Conservation (phyloP, 148 eudicot genomes). For the Cornus suecica region DNA sequence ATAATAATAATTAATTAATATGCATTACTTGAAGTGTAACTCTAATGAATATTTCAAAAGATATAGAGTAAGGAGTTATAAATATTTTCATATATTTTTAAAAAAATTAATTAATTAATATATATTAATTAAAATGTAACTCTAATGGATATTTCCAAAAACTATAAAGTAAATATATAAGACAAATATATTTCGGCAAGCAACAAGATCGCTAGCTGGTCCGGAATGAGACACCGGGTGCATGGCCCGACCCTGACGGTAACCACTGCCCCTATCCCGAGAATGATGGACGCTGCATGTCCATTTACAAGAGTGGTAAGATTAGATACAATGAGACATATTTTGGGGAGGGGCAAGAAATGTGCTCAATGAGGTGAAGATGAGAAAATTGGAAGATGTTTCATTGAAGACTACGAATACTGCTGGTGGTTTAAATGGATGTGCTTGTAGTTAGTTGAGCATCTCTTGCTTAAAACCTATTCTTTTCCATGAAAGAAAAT, state of each 20-base stretch:
- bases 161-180: too few relatives aligned
- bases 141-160: too few relatives aligned
- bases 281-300: constrained; percentile 63
- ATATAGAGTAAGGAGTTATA: too few relatives aligned
- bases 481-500: too few relatives aligned
- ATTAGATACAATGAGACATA: constrained; percentile 57
- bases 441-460: constrained; percentile 23
- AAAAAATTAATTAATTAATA: too few relatives aligned
- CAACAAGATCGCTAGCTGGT: constrained; percentile 77
- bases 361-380: constrained; percentile 45
- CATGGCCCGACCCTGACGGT: constrained; percentile 58
- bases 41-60: too few relatives aligned
- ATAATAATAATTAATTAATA: too few relatives aligned
- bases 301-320: constrained; percentile 47
- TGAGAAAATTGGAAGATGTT: constrained; percentile 29
- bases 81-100: too few relatives aligned
- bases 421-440: constrained; percentile 4
- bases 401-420: background rate
- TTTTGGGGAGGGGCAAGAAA: constrained; percentile 46
- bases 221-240: constrained; percentile 73
- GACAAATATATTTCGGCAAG: too few relatives aligned
- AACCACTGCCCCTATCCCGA: constrained; percentile 45
- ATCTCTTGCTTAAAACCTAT: background rate
- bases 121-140: too few relatives aligned
- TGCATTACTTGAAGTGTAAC: too few relatives aligned